Percentiles rank a stretch among this genome's conserved stretches.
Conservation (phyloP, 2,329 filamentous ascomycete species). For the Colletotrichum spinosum region DNA sequence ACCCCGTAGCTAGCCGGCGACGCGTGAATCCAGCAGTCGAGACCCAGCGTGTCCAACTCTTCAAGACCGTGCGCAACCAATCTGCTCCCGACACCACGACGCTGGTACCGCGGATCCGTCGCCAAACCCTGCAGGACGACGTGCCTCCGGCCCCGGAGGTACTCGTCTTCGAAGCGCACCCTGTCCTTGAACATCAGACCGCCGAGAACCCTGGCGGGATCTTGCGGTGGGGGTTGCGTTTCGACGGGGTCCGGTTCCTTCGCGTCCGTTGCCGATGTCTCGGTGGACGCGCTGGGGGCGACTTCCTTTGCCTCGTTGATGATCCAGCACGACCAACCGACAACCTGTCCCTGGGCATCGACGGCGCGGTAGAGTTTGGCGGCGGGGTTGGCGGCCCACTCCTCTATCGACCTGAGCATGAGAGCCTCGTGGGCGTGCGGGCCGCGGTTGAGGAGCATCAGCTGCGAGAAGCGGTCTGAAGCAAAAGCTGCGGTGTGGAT, state of each 20-base stretch:
- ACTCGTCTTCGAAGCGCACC: neutral
- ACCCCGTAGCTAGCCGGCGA: slow-evolving; percentile 11
- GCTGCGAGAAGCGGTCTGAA: slow-evolving; percentile 22
- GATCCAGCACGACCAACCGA: slow-evolving; percentile 24
- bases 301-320: slow-evolving; percentile 2
- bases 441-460: slow-evolving; percentile 26
- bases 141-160: slow-evolving; percentile 8
- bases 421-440: slow-evolving; percentile 6
- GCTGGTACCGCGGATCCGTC: slow-evolving; percentile 12
- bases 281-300: too few relatives aligned
- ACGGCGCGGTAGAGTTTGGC: slow-evolving; percentile 17
- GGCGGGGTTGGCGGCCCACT: slow-evolving; percentile 6
- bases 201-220: slow-evolving; percentile 14
- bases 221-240: neutral
- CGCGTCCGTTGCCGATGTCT: neutral
- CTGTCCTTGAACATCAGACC: slow-evolving; percentile 23
- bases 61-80: slow-evolving; percentile 8
- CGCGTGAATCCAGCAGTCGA: slow-evolving; percentile 23
- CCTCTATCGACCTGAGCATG: slow-evolving; percentile 13
- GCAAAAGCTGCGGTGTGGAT: slow-evolving; percentile 17
- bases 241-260: neutral
- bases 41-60: neutral
- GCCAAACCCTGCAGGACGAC: slow-evolving; percentile 19
- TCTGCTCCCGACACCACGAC: slow-evolving; percentile 9
- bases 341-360: neutral